Evolutionary conservation across 2,329 filamentous ascomycete species (phyloP).

Genomic region (Fusarium torreyae): DNA sequence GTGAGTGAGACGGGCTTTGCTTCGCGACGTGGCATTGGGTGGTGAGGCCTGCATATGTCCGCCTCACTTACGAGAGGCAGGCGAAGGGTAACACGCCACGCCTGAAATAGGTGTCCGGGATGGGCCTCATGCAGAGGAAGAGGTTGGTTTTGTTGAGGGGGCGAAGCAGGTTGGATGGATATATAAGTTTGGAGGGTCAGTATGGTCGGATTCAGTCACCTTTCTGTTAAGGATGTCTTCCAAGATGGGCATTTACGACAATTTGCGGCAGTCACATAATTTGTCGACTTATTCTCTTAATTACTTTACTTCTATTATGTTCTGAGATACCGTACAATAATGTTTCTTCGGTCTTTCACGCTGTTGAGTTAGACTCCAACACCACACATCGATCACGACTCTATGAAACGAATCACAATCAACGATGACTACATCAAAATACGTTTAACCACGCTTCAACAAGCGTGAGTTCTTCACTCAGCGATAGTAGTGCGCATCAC

Average conservation of each 20-base stretch:
- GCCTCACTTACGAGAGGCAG: constrained; percentile 38
- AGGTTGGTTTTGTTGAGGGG: background rate
- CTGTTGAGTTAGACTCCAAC: constrained; percentile 31
- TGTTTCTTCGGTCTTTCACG: constrained; percentile 5
- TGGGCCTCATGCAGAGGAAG: constrained; percentile 25
- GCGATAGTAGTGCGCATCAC: constrained; percentile 2
- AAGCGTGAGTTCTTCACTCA: constrained; percentile 30
- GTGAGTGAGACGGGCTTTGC: constrained; percentile 20
- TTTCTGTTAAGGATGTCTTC: background rate
- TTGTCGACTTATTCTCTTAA: background rate
- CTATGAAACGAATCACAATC: background rate
- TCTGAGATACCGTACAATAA: background rate
- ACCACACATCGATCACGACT: background rate
- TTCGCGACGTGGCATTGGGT: constrained; percentile 30
- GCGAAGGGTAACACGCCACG: constrained; percentile 34
- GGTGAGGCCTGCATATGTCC: constrained; percentile 38
- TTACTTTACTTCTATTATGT: background rate
- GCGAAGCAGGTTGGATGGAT: constrained; percentile 15
- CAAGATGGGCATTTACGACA: background rate
- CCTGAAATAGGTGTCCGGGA: constrained; percentile 20
- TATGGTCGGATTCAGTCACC: constrained; percentile 6
- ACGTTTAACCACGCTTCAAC: constrained; percentile 33
- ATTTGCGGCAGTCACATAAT: background rate
- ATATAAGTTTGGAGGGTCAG: constrained; percentile 26
- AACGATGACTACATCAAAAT: constrained; percentile 10